Conservation (phyloP, 2,329 filamentous ascomycete species). For the Colletotrichum liaoningense region DNA sequence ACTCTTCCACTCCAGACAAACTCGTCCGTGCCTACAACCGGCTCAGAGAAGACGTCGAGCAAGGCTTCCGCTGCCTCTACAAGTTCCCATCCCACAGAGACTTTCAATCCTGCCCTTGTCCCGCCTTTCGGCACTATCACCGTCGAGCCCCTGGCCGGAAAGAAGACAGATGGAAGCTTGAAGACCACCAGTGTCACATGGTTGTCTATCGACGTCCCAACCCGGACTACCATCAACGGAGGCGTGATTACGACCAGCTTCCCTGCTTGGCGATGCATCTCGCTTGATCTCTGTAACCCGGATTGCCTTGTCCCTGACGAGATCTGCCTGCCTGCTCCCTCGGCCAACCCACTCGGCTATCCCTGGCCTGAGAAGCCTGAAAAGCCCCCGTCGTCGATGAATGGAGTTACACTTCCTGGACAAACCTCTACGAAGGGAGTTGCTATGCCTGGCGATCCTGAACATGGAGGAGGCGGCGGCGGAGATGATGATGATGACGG, state of each 20-base stretch:
- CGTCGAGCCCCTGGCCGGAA: constrained; percentile 15
- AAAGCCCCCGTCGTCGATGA: background rate
- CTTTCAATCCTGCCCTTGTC: background rate
- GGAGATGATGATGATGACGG: background rate
- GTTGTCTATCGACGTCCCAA: constrained; percentile 25
- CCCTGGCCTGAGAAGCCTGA: constrained; percentile 14
- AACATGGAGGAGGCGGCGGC: background rate
- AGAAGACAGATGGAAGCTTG: constrained; percentile 6
- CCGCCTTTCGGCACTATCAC: constrained; percentile 12
- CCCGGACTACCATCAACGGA: background rate
- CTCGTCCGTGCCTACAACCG: background rate
- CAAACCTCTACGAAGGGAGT: background rate
- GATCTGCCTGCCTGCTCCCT: background rate
- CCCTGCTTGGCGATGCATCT: constrained; percentile 29
- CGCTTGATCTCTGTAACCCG: constrained; percentile 7
- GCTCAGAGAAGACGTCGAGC: background rate
- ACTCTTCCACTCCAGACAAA: constrained; percentile 10
- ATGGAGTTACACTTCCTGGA: background rate
- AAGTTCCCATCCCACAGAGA: background rate
- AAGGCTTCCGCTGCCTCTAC: background rate
- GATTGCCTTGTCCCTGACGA: constrained; percentile 16
- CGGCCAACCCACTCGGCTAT: background rate
- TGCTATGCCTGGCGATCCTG: background rate
- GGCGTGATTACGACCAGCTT: background rate
- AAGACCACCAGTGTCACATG: constrained; percentile 24